Base-by-base conservation (phyloP, 2,329 filamentous ascomycete genomes). In the Aureobasidium lini region DNA sequence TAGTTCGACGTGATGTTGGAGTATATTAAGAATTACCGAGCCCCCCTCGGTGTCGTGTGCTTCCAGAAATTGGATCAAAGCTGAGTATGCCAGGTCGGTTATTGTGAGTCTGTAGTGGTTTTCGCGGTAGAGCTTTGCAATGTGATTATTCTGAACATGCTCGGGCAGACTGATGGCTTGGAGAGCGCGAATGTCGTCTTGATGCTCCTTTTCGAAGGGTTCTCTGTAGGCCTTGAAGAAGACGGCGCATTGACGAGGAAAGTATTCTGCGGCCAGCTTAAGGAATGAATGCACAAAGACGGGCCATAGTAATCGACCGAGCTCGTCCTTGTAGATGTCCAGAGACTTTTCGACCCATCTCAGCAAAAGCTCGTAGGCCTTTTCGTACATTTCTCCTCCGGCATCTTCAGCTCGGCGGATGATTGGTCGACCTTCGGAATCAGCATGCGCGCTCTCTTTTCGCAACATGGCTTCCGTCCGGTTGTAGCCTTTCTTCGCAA, bases 321-420 rank as follows among this genome's bases (percentile, higher is more conserved):
- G 79, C 75, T 99, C 94, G 46, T 93, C 89, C 79, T 96, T 96
- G 81, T 97, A 97, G 31, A 97, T 82, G 64, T 97, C 93, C 28
- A 99, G 80, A 61, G 90, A 92, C 66, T 93, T 91, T 65, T 96
- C 91, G 48, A 96, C 86, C 88, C 92, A 99, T 64, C 84, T 65
- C 32, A 65, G 60, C 15, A 67, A 62, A 10, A 68, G 60, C 32
- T 68, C 66, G 67, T 84, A 97, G 0, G 89, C 87, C 64, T 84
- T 86, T 42, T 83, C 77, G 68, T 93, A 96, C 72, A 89, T 94
- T 56, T 86, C 84, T 7, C 88, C 87, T 0, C 89, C 87, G 60
- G 67, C 68, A 43, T 90, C 87, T 62, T 90, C 87, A 16, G 84
- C 83, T 57, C 79, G 72, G 52, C 76, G 74, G 49, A 85, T 81